A percentile compares a stretch with the other conserved stretches of the same genome.
Conservation (phyloP, 805 yeast genomes). For the Metschnikowia picachoensis region DNA sequence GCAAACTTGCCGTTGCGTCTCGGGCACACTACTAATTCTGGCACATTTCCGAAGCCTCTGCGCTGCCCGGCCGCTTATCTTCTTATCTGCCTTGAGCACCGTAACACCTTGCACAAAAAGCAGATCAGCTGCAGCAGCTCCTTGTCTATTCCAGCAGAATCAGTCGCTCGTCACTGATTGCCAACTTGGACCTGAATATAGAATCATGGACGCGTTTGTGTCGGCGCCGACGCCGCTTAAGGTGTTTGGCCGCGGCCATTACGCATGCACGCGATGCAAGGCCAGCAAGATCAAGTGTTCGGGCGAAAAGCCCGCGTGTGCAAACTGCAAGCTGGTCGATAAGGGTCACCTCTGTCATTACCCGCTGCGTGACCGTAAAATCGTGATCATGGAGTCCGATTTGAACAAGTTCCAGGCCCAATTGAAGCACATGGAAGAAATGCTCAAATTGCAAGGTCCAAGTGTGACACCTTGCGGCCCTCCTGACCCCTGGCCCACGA, state of each 20-base stretch:
- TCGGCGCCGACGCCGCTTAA: slow-evolving; percentile 28
- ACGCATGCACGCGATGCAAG: slow-evolving; percentile 43
- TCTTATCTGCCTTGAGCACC: too few species aligned
- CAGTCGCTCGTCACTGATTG: too few species aligned
- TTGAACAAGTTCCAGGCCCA: slow-evolving; percentile 32
- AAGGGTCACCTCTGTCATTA: slow-evolving; percentile 32
- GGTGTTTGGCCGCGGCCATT: slow-evolving; percentile 40
- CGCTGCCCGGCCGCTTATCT: too few species aligned
- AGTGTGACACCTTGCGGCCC: slow-evolving; percentile 2
- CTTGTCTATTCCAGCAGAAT: too few species aligned
- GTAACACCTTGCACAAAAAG: too few species aligned
- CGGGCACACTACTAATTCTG: too few species aligned
- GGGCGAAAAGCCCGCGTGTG: slow-evolving; percentile 40
- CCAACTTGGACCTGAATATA: not conserved
- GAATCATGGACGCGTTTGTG: not conserved
- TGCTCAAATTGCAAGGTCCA: slow-evolving; percentile 13
- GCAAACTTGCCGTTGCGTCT: too few species aligned
- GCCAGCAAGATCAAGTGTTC: slow-evolving; percentile 38
- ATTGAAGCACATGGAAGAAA: slow-evolving; percentile 27
- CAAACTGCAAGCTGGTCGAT: slow-evolving; percentile 34
- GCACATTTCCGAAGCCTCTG: too few species aligned
- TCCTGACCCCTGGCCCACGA: not conserved
- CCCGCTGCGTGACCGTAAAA: slow-evolving; percentile 38
- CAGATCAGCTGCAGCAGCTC: too few species aligned
- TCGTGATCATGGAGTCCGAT: slow-evolving; percentile 42